phyloP scores from a whole-genome alignment of 768 basidiomycete genomes.

The Neoboletus brunneissimus region DNA sequence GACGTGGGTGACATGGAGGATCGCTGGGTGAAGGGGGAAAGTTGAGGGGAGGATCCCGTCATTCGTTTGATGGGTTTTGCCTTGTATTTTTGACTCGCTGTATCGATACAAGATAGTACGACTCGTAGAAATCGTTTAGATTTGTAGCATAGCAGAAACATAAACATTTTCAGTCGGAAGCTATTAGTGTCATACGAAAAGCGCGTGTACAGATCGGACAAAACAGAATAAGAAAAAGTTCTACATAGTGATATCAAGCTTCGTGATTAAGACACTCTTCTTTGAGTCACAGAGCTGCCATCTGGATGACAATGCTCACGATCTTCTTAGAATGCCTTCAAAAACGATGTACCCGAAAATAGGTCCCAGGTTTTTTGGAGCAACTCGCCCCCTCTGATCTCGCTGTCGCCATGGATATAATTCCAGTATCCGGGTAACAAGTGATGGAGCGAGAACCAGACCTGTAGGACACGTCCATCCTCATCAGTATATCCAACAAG shows the following conservation, averaged over 20 bases:
- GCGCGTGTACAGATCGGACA: not conserved
- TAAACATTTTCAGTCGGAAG: not conserved
- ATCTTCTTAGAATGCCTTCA: constrained; percentile 4
- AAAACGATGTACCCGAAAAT: constrained; percentile 14
- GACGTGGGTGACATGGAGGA: constrained; percentile 22
- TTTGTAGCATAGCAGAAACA: constrained; percentile 6
- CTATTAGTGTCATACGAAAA: not conserved
- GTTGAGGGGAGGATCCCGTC: not conserved
- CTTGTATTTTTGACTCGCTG: not conserved
- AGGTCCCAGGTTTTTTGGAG: constrained; percentile 19
- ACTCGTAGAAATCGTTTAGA: not conserved
- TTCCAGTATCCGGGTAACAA: constrained; percentile 38
- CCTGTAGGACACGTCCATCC: constrained; percentile 3
- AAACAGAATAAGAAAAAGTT: not conserved
- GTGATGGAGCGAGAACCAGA: constrained; percentile 37
- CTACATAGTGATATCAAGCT: not conserved
- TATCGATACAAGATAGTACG: not conserved
- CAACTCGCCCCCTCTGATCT: constrained; percentile 16
- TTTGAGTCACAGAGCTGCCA: not conserved
- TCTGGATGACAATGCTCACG: not conserved
- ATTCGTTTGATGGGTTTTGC: not conserved
- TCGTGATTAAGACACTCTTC: not conserved
- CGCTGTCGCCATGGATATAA: constrained; percentile 23
- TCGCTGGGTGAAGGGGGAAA: constrained; percentile 4
- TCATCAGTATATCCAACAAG: not conserved